phyloP scores from a whole-genome alignment of 2,329 filamentous ascomycete genomes.

The Cladosporium colombiae region DNA sequence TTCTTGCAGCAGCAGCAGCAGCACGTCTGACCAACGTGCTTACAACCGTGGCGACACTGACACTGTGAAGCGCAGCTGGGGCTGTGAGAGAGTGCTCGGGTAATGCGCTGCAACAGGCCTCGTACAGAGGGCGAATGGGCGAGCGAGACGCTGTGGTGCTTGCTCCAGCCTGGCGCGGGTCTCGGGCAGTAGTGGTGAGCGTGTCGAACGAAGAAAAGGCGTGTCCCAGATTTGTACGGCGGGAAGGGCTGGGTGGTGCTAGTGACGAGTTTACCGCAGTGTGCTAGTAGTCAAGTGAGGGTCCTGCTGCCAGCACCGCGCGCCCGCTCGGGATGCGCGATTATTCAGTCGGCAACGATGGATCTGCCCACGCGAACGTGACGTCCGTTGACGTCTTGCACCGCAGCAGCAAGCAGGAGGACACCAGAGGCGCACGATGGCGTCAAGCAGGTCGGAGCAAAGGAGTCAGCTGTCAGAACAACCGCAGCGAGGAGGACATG shows the following conservation, averaged over 20 bases:
- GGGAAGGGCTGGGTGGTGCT: conserved; percentile 2
- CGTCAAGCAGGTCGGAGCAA: neutral
- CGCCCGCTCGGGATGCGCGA: conserved; percentile 15
- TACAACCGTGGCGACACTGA: neutral
- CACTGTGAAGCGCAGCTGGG: neutral
- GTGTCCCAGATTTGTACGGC: conserved; percentile 2
- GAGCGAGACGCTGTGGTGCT: neutral
- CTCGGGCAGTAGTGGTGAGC: neutral
- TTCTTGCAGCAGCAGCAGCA: conserved; percentile 2
- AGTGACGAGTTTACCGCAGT: conserved; percentile 4
- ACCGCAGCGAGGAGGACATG: neutral
- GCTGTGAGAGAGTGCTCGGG: neutral
- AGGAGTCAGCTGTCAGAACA: conserved; percentile 7
- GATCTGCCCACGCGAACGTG: conserved; percentile 16
- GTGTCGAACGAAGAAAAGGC: conserved; percentile 15
- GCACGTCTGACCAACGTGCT: conserved; percentile 3
- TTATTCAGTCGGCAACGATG: conserved; percentile 14
- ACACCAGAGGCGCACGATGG: conserved; percentile 5
- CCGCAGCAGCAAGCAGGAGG: neutral
- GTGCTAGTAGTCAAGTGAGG: conserved; percentile 1
- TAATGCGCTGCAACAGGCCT: neutral
- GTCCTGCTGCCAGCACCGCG: conserved; percentile 8
- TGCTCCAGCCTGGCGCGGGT: neutral
- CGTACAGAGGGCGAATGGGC: conserved; percentile 9
- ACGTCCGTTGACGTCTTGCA: conserved; percentile 14